Percentiles rank a stretch among this genome's conserved stretches.
These are phyloP conservation scores for Reutealis trisperma DNA, from an alignment of 345 rosid species.

Conservation along the genomic window DNA sequence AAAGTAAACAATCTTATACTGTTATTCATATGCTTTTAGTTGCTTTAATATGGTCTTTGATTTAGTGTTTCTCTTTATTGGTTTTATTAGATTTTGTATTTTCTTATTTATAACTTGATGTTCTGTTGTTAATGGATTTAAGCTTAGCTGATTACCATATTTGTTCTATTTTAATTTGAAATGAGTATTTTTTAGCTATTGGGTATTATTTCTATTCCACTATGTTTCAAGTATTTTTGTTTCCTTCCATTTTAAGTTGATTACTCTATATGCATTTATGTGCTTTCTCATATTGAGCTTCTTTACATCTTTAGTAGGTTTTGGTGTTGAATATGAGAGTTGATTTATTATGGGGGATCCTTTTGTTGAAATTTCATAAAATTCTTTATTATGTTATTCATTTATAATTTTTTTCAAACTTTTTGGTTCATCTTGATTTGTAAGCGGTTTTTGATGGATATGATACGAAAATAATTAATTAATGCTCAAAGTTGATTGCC, in stretches of 20 bases:
- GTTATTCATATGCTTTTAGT: too few species aligned
- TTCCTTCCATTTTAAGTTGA: background rate
- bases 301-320: background rate
- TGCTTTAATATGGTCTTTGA: slow-evolving; percentile 5
- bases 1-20: slow-evolving; percentile 44
- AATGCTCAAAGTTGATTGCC: too few species aligned
- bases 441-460: too few species aligned
- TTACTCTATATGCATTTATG: background rate
- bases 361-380: too few species aligned
- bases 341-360: too few species aligned
- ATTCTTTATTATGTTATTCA: too few species aligned
- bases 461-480: too few species aligned
- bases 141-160: slow-evolving; percentile 2
- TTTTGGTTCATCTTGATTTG: too few species aligned
- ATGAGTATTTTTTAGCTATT: background rate
- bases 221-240: background rate
- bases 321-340: background rate
- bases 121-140: background rate
- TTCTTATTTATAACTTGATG: background rate
- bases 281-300: background rate
- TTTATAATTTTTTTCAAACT: too few species aligned
- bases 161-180: background rate
- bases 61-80: too few species aligned
- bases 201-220: background rate
- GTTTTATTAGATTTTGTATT: background rate